Evolutionary conservation across 441 rosid genomes (phyloP).

Genomic region (Aleurites moluccanus): DNA sequence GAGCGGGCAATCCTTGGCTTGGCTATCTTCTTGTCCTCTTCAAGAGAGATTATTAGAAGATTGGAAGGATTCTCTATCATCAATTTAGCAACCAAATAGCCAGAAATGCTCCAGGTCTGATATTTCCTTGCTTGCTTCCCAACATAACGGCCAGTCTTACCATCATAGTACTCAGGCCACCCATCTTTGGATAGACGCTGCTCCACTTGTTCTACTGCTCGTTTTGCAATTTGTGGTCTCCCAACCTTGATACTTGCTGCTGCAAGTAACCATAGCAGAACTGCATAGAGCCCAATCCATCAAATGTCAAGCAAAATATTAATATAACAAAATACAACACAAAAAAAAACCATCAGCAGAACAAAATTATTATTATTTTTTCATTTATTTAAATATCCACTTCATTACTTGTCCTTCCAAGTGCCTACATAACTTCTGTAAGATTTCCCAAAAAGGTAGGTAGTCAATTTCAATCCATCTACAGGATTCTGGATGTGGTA

Average conservation of each 20-base stretch:
- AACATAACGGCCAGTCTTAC: slow-evolving; percentile 43
- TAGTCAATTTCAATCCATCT: not conserved
- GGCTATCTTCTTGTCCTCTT: slow-evolving; percentile 37
- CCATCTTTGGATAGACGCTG: slow-evolving; percentile 45
- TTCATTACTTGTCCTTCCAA: not conserved
- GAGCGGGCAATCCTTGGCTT: slow-evolving; percentile 36
- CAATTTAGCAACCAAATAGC: slow-evolving; percentile 50
- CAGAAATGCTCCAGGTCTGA: slow-evolving; percentile 54
- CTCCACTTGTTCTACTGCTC: slow-evolving; percentile 47
- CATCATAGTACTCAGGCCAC: slow-evolving; percentile 59
- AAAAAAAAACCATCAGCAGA: not conserved
- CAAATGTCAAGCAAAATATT: slow-evolving; percentile 8
- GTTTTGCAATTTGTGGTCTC: slow-evolving; percentile 47
- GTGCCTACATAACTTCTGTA: not conserved
- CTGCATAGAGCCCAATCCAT: slow-evolving; percentile 21
- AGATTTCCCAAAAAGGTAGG: not conserved
- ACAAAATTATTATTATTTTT: not conserved
- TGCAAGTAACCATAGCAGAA: slow-evolving; percentile 48
- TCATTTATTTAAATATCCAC: not conserved
- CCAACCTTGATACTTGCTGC: slow-evolving; percentile 54
- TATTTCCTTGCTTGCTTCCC: slow-evolving; percentile 53
- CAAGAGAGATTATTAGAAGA: slow-evolving; percentile 38
- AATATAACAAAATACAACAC: not conserved
- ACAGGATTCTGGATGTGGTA: not conserved
- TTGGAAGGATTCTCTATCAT: slow-evolving; percentile 49